These are phyloP conservation scores for Stephania cephalantha DNA, from an alignment of 164 flowering plant genomes.

Conservation along the genomic window DNA sequence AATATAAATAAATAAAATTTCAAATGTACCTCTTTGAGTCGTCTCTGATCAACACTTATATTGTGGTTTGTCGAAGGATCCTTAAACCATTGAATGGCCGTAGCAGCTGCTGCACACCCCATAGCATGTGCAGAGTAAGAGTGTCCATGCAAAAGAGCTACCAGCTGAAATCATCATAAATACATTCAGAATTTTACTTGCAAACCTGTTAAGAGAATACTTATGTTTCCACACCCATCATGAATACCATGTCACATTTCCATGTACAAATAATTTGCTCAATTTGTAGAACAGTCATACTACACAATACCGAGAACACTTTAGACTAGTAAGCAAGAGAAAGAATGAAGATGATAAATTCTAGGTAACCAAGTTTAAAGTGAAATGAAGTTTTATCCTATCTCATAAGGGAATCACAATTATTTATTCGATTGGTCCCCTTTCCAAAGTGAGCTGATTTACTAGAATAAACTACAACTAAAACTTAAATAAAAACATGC, in stretches of 20 bases:
- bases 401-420: background rate
- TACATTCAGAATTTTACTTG: background rate
- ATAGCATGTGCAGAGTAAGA: constrained; percentile 95
- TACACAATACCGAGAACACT: background rate
- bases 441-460: background rate
- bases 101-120: constrained; percentile 88
- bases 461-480: background rate
- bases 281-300: background rate
- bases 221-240: too few relatives aligned
- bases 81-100: constrained; percentile 82
- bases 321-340: background rate
- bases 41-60: constrained; percentile 33
- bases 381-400: background rate
- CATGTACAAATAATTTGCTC: background rate
- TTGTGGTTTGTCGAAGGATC: constrained; percentile 66
- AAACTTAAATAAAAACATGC: background rate
- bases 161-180: constrained; percentile 48
- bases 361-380: background rate
- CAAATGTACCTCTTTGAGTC: constrained; percentile 58
- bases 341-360: too few relatives aligned
- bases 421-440: background rate
- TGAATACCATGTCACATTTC: background rate
- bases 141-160: constrained; percentile 94
- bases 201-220: background rate
- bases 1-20: background rate